Conservation (phyloP, 768 basidiomycete species). For the Coprinellus micaceus region DNA sequence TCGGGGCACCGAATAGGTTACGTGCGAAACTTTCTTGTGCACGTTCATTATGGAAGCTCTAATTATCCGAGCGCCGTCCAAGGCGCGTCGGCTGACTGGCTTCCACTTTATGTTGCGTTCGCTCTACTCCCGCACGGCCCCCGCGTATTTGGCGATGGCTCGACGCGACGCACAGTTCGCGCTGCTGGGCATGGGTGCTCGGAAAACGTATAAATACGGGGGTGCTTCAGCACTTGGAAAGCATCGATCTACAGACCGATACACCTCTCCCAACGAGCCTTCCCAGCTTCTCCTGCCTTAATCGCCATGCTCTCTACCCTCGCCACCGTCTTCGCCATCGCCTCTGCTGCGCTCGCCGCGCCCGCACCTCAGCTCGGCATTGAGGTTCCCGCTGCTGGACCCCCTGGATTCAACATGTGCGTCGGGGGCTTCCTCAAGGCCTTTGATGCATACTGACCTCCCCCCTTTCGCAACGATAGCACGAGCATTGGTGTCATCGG, state of each 20-base stretch:
- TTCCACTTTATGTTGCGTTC: neutral
- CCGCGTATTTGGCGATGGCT: too few species aligned
- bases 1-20: neutral
- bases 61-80: neutral
- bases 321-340: neutral
- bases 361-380: neutral
- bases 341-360: neutral
- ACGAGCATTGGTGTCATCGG: slow-evolving; percentile 18
- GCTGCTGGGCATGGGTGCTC: too few species aligned
- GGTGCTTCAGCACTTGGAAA: neutral
- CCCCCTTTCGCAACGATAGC: slow-evolving; percentile 4
- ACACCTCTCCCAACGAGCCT: neutral
- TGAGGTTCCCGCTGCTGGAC: neutral
- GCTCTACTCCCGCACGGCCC: too few species aligned
- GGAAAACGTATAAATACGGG: neutral
- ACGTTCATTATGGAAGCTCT: too few species aligned
- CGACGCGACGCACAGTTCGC: too few species aligned
- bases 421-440: neutral
- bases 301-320: neutral
- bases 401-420: slow-evolving; percentile 15
- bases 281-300: neutral
- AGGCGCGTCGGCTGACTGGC: neutral
- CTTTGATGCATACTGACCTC: neutral
- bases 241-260: neutral
- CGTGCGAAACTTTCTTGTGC: neutral